A percentile compares a stretch with the other conserved stretches of the same genome.
Conservation (phyloP, 176 grass and related monocot genomes). For the Carex kokanica region DNA sequence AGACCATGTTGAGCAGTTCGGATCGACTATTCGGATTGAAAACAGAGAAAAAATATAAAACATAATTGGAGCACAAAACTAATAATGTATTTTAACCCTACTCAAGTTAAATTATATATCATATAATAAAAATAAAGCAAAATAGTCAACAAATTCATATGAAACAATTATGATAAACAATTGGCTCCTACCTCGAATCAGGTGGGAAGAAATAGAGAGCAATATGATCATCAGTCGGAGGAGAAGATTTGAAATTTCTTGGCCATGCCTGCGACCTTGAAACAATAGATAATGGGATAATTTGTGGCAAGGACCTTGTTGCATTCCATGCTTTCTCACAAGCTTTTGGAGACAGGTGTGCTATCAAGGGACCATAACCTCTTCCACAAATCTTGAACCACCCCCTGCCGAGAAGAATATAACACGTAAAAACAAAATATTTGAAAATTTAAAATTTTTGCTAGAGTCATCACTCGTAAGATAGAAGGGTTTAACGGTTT, state of each 20-base stretch:
- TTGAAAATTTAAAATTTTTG: too few relatives aligned
- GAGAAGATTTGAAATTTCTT: constrained; percentile 43
- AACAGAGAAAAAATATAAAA: too few relatives aligned
- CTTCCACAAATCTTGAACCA: constrained; percentile 40
- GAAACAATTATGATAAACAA: neutral
- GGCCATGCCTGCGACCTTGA: constrained; percentile 50
- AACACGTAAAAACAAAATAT: neutral
- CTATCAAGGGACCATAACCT: constrained; percentile 34
- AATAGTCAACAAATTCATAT: constrained; percentile 7
- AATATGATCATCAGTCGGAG: constrained; percentile 52
- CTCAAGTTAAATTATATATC: too few relatives aligned
- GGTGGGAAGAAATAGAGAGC: constrained; percentile 68
- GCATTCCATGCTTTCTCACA: constrained; percentile 44
- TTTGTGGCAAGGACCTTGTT: constrained; percentile 31
- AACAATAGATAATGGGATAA: constrained; percentile 44
- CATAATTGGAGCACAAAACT: too few relatives aligned
- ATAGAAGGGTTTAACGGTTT: too few relatives aligned
- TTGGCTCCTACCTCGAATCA: constrained; percentile 33
- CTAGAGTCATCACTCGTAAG: too few relatives aligned
- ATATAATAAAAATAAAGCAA: neutral
- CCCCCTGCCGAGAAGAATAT: constrained; percentile 45
- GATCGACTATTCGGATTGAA: too few relatives aligned
- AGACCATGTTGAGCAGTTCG: too few relatives aligned
- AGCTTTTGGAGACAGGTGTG: constrained; percentile 56
- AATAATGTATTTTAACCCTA: too few relatives aligned